Conservation (phyloP, 202 grass and related monocot genomes). For the Hordeum pubiflorum region DNA sequence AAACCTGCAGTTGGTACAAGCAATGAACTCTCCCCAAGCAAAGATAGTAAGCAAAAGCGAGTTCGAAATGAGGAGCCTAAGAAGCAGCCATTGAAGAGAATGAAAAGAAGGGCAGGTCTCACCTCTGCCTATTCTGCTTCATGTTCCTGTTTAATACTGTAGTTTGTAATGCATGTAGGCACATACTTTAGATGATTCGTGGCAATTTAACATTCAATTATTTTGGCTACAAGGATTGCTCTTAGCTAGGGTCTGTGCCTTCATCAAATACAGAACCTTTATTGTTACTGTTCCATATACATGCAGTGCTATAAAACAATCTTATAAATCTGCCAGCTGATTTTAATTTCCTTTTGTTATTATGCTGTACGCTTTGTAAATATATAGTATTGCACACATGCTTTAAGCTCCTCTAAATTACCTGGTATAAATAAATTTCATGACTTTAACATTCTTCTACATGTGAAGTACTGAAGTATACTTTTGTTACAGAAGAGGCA, state of each 20-base stretch:
- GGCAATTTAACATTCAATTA: conserved; percentile 1
- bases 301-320: neutral
- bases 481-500: conserved; percentile 31
- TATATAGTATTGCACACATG: neutral
- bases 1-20: conserved; percentile 12
- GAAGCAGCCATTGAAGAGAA: conserved; percentile 16
- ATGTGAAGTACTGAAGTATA: conserved; percentile 23
- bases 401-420: conserved; percentile 10
- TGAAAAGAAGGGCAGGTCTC: conserved; percentile 27
- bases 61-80: neutral
- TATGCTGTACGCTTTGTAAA: conserved; percentile 13
- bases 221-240: conserved; percentile 23
- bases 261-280: neutral
- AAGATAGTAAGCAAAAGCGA: conserved; percentile 14
- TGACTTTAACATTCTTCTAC: conserved; percentile 9
- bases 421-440: neutral
- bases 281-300: too few species aligned
- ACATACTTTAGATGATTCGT: neutral
- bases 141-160: neutral
- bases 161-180: conserved; percentile 19
- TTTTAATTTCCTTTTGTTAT: conserved; percentile 8
- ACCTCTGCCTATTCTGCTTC: conserved; percentile 20
- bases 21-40: conserved; percentile 7
- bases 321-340: neutral
- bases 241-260: conserved; percentile 1